A percentile compares a stretch with the other conserved stretches of the same genome.
These are phyloP conservation scores for Colletotrichum sansevieriae DNA, from an alignment of 2,329 filamentous ascomycete species.

Conservation along the genomic window DNA sequence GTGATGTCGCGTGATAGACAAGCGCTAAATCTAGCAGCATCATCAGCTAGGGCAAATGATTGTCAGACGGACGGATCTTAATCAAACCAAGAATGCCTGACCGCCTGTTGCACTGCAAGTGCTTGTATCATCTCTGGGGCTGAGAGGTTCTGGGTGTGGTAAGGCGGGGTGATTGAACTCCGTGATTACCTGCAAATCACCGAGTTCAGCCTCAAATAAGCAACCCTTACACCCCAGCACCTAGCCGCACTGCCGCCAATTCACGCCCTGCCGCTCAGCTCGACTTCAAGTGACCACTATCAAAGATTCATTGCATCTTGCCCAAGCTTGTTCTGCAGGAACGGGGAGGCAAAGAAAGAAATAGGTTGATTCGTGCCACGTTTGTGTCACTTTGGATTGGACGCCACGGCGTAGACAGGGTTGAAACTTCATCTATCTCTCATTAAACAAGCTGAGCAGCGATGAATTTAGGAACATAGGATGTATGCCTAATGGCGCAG, in stretches of 20 bases:
- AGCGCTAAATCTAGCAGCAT: not conserved
- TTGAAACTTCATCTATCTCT: too few species aligned
- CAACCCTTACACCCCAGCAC: constrained; percentile 17
- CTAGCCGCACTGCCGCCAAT: constrained; percentile 11
- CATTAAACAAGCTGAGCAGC: too few species aligned
- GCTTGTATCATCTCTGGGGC: constrained; percentile 12
- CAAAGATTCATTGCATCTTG: too few species aligned
- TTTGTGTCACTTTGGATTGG: too few species aligned
- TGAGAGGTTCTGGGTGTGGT: not conserved
- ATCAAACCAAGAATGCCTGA: not conserved
- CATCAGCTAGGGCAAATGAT: not conserved
- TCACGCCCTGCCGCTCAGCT: too few species aligned
- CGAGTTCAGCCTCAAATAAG: constrained; percentile 19
- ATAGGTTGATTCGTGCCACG: too few species aligned
- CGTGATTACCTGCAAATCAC: constrained; percentile 22
- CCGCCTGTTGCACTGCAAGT: not conserved
- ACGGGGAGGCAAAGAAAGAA: too few species aligned
- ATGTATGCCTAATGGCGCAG: too few species aligned
- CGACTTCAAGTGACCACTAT: too few species aligned
- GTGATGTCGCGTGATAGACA: constrained; percentile 10
- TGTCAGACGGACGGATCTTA: not conserved
- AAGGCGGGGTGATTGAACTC: constrained; percentile 17
- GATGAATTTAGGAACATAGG: too few species aligned
- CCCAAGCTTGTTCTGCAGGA: too few species aligned
- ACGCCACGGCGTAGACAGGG: too few species aligned